Conservation (phyloP, 345 rosid species). For the Sisymbrium irio region DNA sequence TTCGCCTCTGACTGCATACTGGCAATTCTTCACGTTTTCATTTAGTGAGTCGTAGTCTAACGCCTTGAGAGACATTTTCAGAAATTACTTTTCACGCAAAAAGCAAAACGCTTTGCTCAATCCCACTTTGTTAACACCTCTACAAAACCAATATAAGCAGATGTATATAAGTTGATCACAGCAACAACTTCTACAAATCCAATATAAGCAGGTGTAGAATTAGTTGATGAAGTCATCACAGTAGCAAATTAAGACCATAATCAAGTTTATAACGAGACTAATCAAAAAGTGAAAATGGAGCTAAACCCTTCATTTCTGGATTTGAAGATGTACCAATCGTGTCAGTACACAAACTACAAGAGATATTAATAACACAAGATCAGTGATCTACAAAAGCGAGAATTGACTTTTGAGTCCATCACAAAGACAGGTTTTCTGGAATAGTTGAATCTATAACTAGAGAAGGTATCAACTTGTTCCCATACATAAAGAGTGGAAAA, state of each 20-base stretch:
- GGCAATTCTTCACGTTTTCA: slow-evolving; percentile 91
- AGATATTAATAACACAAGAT: not conserved
- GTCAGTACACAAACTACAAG: not conserved
- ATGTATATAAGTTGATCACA: not conserved
- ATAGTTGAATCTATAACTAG: not conserved
- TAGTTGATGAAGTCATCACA: not conserved
- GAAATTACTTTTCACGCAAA: not conserved
- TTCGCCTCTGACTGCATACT: slow-evolving; percentile 95
- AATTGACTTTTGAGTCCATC: not conserved
- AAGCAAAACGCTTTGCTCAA: not conserved
- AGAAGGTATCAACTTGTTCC: not conserved
- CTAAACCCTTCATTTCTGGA: not conserved
- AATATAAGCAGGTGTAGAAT: not conserved
- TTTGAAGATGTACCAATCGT: not conserved
- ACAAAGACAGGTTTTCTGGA: not conserved
- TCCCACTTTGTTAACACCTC: not conserved
- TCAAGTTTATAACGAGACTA: not conserved
- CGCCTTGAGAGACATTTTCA: slow-evolving; percentile 74
- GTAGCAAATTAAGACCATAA: not conserved
- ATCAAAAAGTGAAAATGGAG: not conserved
- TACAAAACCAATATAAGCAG: slow-evolving; percentile 9
- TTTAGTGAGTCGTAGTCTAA: slow-evolving; percentile 77
- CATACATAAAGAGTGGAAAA: not conserved
- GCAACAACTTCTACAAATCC: not conserved
- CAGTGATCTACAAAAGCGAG: not conserved